Evolutionary conservation across 2,329 filamentous ascomycete genomes (phyloP).

Genomic region (Fusarium sp.): DNA sequence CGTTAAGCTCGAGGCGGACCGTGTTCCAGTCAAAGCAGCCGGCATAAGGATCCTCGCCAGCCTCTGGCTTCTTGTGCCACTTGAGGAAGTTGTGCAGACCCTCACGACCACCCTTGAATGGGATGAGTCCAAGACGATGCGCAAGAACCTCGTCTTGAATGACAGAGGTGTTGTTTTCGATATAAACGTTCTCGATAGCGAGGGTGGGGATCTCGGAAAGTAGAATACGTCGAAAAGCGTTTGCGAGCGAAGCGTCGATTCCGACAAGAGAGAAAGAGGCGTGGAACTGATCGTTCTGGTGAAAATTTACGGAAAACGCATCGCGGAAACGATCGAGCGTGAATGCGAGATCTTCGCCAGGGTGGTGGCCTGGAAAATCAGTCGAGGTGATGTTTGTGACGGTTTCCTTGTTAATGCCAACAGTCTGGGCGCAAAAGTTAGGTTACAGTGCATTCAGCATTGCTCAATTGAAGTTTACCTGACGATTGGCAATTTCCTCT

Average conservation of each 20-base stretch:
- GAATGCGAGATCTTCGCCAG: constrained; percentile 87
- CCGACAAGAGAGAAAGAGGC: constrained; percentile 91
- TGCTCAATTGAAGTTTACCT: constrained; percentile 53
- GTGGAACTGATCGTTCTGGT: constrained; percentile 80
- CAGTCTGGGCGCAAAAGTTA: constrained; percentile 63
- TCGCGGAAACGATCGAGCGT: constrained; percentile 75
- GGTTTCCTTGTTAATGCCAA: constrained; percentile 88
- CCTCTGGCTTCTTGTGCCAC: constrained; percentile 77
- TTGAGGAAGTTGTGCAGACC: constrained; percentile 81
- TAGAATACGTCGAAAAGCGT: constrained; percentile 95
- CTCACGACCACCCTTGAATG: constrained; percentile 80
- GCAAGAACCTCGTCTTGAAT: constrained; percentile 98
- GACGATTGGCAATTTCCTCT: constrained; percentile 68
- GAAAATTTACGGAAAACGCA: constrained; percentile 79
- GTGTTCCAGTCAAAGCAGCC: constrained; percentile 84
- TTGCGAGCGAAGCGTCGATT: constrained; percentile 90
- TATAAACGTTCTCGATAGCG: constrained; percentile 91
- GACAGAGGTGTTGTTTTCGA: constrained; percentile 96
- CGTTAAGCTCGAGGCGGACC: constrained; percentile 76
- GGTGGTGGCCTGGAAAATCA: constrained; percentile 91
- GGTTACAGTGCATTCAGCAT: not conserved
- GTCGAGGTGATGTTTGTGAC: constrained; percentile 88
- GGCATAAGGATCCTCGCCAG: constrained; percentile 68
- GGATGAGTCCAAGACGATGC: constrained; percentile 87
- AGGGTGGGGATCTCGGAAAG: constrained; percentile 93